Percentiles rank a stretch among this genome's conserved stretches.
Evolutionary conservation across 768 basidiomycete genomes (phyloP).

Genomic region (Infundibulicybe gibba): DNA sequence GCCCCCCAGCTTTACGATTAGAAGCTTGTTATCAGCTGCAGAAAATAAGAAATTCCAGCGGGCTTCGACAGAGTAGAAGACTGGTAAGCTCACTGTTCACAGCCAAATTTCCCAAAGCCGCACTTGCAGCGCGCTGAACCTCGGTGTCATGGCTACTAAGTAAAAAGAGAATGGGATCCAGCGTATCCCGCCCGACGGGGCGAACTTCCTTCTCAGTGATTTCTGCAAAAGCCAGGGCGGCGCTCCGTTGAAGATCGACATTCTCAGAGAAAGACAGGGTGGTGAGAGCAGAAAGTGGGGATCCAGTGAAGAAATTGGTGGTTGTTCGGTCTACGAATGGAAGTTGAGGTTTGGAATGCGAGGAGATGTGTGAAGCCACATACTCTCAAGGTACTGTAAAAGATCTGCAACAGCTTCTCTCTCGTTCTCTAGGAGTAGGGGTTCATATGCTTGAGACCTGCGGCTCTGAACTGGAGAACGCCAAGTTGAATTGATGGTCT

Average conservation of each 20-base stretch:
- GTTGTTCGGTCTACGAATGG: slow-evolving; percentile 78
- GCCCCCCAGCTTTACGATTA: slow-evolving; percentile 97
- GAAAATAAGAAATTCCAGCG: slow-evolving; percentile 11
- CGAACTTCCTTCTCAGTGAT: slow-evolving; percentile 99
- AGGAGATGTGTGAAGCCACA: slow-evolving; percentile 21
- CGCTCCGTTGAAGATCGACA: slow-evolving; percentile 96
- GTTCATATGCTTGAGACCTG: slow-evolving; percentile 85
- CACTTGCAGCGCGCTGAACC: slow-evolving; percentile 97
- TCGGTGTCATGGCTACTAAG: slow-evolving; percentile 97
- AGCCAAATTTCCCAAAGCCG: slow-evolving; percentile 94
- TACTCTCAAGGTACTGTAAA: slow-evolving; percentile 96
- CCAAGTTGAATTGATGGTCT: slow-evolving; percentile 15
- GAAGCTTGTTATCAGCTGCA: slow-evolving; percentile 95
- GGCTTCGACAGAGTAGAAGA: background rate
- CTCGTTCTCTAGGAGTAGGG: slow-evolving; percentile 86
- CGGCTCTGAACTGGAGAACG: slow-evolving; percentile 63
- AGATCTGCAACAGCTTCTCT: slow-evolving; percentile 97
- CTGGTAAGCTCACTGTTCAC: slow-evolving; percentile 80
- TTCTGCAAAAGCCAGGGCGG: slow-evolving; percentile 97
- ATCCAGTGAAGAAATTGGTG: slow-evolving; percentile 97
- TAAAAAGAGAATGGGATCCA: slow-evolving; percentile 97
- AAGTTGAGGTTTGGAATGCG: background rate
- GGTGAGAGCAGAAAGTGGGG: slow-evolving; percentile 88
- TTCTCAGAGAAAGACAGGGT: slow-evolving; percentile 99
- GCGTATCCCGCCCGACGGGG: slow-evolving; percentile 92